These are phyloP conservation scores for Fraxinus dipetala DNA, from an alignment of 305 asterid genomes.

Conservation along the genomic window DNA sequence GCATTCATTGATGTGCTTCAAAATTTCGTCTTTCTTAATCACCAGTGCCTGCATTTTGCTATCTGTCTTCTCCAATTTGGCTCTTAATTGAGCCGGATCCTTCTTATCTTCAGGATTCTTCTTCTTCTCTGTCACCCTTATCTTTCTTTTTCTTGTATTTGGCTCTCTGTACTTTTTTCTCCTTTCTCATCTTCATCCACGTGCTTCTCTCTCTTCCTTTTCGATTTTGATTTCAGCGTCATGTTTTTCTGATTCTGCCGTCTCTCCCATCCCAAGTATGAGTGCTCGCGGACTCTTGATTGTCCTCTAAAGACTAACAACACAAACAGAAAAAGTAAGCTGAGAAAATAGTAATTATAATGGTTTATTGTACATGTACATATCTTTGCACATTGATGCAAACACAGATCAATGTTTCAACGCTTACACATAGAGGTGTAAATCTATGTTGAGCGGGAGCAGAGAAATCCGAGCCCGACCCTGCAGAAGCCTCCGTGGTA, in stretches of 20 bases:
- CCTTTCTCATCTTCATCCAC: constrained; percentile 30
- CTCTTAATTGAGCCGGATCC: constrained; percentile 34
- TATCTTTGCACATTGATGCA: not conserved
- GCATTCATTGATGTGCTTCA: constrained; percentile 30
- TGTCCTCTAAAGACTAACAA: not conserved
- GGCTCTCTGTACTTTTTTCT: constrained; percentile 28
- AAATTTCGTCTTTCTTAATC: constrained; percentile 33
- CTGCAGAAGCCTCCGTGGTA: not conserved
- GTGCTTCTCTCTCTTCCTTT: constrained; percentile 30
- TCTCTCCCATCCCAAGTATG: constrained; percentile 31
- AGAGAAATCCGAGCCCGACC: not conserved
- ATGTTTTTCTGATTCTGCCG: constrained; percentile 32
- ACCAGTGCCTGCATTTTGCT: constrained; percentile 34
- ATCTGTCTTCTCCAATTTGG: constrained; percentile 32
- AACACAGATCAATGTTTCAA: not conserved
- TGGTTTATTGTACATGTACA: not conserved
- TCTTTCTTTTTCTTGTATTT: constrained; percentile 33
- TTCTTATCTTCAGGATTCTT: constrained; percentile 45
- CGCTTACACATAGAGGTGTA: not conserved
- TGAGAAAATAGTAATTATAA: not conserved
- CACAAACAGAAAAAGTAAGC: not conserved
- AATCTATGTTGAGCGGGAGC: not conserved
- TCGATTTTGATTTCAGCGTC: constrained; percentile 44
- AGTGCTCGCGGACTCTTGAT: not conserved
- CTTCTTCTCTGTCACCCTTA: constrained; percentile 24